Conservation (phyloP, 768 basidiomycete species). For the Chlorophyllum brunneum region DNA sequence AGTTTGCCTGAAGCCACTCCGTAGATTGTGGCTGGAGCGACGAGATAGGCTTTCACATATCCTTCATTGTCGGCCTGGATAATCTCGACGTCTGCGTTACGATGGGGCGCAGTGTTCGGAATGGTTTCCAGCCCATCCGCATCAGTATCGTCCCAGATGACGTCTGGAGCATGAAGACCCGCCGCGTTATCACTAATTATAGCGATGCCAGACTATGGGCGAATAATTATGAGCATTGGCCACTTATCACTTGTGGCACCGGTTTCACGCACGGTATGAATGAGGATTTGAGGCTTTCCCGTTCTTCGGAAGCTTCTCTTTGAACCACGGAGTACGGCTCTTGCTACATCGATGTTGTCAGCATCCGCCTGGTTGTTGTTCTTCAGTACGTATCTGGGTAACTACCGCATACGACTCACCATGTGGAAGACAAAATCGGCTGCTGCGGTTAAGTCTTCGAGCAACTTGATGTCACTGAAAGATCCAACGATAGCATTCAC, state of each 20-base stretch:
- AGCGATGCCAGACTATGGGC: slow-evolving; percentile 33
- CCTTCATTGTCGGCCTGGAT: slow-evolving; percentile 47
- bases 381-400: not conserved
- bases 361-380: slow-evolving; percentile 31
- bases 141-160: slow-evolving; percentile 48
- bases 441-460: slow-evolving; percentile 35
- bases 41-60: slow-evolving; percentile 47
- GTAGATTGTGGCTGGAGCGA: slow-evolving; percentile 52
- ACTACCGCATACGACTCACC: slow-evolving; percentile 28
- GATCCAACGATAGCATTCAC: slow-evolving; percentile 38
- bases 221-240: not conserved
- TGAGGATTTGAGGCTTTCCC: slow-evolving; percentile 29
- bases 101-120: slow-evolving; percentile 41
- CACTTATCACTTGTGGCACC: no score
- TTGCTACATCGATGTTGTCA: slow-evolving; percentile 33
- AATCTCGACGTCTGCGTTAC: slow-evolving; percentile 44
- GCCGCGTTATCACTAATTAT: slow-evolving; percentile 39
- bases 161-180: slow-evolving; percentile 34
- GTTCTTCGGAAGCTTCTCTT: slow-evolving; percentile 31
- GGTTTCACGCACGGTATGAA: slow-evolving; percentile 50
- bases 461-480: slow-evolving; percentile 31
- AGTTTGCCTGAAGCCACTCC: slow-evolving; percentile 42
- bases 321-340: slow-evolving; percentile 35
- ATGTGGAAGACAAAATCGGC: slow-evolving; percentile 44
- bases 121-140: slow-evolving; percentile 39